Evolutionary conservation across 768 basidiomycete genomes (phyloP).

Genomic region (Hortiboletus flavorubellus): DNA sequence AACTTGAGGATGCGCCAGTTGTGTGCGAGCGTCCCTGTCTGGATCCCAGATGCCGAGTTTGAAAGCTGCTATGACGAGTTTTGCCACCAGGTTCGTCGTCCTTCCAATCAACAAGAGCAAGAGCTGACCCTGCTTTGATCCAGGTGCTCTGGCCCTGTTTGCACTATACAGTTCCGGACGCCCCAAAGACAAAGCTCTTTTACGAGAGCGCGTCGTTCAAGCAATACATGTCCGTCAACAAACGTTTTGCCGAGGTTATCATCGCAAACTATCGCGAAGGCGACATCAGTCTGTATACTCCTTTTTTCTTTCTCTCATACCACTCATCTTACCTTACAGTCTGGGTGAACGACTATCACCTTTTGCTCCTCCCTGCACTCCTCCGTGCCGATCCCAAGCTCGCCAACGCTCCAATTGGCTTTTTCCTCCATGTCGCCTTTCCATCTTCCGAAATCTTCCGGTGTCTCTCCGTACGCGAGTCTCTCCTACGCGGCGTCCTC

Average conservation of each 20-base stretch:
- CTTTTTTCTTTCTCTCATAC: constrained; percentile 4
- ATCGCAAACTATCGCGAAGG: constrained; percentile 79
- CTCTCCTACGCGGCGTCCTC: constrained; percentile 84
- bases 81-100: constrained; percentile 65
- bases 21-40: constrained; percentile 53
- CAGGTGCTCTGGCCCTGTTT: constrained; percentile 82
- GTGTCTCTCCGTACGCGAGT: constrained; percentile 75
- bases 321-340: constrained; percentile 33
- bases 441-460: constrained; percentile 95
- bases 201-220: constrained; percentile 79
- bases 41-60: constrained; percentile 82
- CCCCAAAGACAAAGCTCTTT: constrained; percentile 78
- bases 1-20: constrained; percentile 46
- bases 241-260: constrained; percentile 84
- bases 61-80: constrained; percentile 81
- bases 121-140: constrained; percentile 8
- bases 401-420: constrained; percentile 49
- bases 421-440: constrained; percentile 97
- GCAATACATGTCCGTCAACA: constrained; percentile 87
- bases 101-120: constrained; percentile 6
- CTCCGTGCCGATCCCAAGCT: constrained; percentile 62
- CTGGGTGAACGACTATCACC: constrained; percentile 95
- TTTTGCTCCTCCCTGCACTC: constrained; percentile 87
- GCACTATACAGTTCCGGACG: constrained; percentile 84
- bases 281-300: constrained; percentile 58